These are phyloP conservation scores for Gossypium trilobum DNA, from an alignment of 441 rosid genomes.

Conservation along the genomic window DNA sequence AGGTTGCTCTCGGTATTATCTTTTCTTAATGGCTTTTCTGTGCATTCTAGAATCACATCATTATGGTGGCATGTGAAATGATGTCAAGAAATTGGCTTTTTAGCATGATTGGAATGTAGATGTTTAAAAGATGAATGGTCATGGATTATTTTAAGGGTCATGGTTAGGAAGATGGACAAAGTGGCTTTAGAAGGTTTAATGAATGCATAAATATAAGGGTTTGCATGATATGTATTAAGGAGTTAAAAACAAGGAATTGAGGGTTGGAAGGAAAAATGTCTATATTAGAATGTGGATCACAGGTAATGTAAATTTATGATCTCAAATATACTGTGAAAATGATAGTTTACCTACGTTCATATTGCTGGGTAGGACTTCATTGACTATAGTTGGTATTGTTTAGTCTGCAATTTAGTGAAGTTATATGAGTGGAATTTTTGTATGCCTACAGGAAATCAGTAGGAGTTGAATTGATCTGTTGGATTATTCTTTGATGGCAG, in stretches of 20 bases:
- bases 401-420: neutral
- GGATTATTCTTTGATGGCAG: slow-evolving; percentile 2
- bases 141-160: neutral
- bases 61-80: neutral
- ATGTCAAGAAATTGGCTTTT: neutral
- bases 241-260: neutral
- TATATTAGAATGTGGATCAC: neutral
- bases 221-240: neutral
- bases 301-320: neutral
- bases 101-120: neutral
- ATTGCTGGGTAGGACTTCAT: neutral
- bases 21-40: neutral
- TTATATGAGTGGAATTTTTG: neutral
- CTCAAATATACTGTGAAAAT: neutral
- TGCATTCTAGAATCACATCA: neutral
- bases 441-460: neutral
- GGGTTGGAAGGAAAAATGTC: neutral
- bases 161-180: neutral
- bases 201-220: neutral
- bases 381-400: neutral
- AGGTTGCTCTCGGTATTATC: neutral
- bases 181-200: neutral
- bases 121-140: neutral
- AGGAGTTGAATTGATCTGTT: slow-evolving; percentile 2
- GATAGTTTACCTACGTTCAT: neutral